phyloP scores from a whole-genome alignment of 768 basidiomycete genomes.

The Pleurotus citrinopileatus region DNA sequence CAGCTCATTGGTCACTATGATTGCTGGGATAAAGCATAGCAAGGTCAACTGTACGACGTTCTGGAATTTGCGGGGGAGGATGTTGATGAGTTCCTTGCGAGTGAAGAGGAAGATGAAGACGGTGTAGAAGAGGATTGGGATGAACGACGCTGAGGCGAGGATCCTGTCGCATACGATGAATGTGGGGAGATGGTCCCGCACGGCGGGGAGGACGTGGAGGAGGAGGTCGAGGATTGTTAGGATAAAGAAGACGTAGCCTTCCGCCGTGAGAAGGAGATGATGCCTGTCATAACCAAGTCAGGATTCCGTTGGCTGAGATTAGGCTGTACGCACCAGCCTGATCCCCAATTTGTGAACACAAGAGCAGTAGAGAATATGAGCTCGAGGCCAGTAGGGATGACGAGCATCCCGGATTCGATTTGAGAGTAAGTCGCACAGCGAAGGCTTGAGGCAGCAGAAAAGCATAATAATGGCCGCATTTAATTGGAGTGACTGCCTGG shows the following conservation, averaged over 20 bases:
- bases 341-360: conserved; percentile 44
- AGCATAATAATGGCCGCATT: conserved; percentile 54
- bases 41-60: conserved; percentile 42
- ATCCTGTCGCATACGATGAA: conserved; percentile 57
- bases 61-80: conserved; percentile 49
- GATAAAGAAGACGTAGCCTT: conserved; percentile 58
- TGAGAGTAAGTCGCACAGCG: conserved; percentile 59
- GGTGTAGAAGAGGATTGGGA: conserved; percentile 64
- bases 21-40: conserved; percentile 51
- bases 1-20: conserved; percentile 53
- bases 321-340: conserved; percentile 41
- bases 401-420: conserved; percentile 44
- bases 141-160: conserved; percentile 64
- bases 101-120: conserved; percentile 61
- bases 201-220: conserved; percentile 51
- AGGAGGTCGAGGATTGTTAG: conserved; percentile 62
- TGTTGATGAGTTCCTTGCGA: conserved; percentile 44
- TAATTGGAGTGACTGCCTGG: not conserved
- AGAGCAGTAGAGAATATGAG: conserved; percentile 55
- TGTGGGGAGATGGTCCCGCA: conserved; percentile 37
- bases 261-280: conserved; percentile 57
- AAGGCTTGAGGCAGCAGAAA: conserved; percentile 68
- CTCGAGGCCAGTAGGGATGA: conserved; percentile 66
- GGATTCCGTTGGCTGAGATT: not conserved
- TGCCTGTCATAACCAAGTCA: conserved; percentile 30